Percentiles rank a stretch among this genome's conserved stretches.
Evolutionary conservation across 305 asterid species (phyloP).

Genomic region (Plantago lanceolata): DNA sequence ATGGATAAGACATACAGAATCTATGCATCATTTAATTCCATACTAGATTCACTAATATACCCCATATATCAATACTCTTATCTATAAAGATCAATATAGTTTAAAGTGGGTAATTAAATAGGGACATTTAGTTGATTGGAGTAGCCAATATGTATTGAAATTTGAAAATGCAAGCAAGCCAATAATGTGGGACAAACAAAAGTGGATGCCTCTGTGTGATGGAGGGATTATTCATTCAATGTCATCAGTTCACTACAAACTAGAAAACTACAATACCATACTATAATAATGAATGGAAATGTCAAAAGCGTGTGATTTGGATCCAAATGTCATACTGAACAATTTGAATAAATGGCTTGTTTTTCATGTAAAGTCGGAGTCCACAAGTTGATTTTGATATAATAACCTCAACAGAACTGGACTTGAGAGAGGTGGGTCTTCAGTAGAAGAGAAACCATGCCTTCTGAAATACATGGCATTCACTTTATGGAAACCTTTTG

Average conservation of each 20-base stretch:
- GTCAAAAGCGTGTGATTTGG: constrained; percentile 3
- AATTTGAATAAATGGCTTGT: constrained; percentile 7
- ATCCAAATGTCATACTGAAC: background rate
- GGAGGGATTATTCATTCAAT: background rate
- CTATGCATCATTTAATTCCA: background rate
- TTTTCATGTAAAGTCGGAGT: constrained; percentile 13
- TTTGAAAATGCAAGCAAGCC: background rate
- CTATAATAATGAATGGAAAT: constrained; percentile 3
- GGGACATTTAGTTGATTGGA: background rate
- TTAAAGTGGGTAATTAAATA: no score
- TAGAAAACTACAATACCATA: constrained; percentile 17
- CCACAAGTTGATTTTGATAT: constrained; percentile 12
- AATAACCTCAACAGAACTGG: no score
- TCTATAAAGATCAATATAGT: background rate
- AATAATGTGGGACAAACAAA: background rate
- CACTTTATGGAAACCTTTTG: no score
- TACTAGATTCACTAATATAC: background rate
- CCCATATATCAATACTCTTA: background rate
- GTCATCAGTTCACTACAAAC: constrained; percentile 10
- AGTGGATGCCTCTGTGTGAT: background rate
- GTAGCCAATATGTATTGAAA: no score
- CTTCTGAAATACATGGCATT: no score
- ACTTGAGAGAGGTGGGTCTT: no score
- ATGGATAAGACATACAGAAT: constrained; percentile 1
- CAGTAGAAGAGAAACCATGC: background rate